These are phyloP conservation scores for Gnaphalium uliginosum DNA, from an alignment of 129 eudicot species.

Conservation along the genomic window DNA sequence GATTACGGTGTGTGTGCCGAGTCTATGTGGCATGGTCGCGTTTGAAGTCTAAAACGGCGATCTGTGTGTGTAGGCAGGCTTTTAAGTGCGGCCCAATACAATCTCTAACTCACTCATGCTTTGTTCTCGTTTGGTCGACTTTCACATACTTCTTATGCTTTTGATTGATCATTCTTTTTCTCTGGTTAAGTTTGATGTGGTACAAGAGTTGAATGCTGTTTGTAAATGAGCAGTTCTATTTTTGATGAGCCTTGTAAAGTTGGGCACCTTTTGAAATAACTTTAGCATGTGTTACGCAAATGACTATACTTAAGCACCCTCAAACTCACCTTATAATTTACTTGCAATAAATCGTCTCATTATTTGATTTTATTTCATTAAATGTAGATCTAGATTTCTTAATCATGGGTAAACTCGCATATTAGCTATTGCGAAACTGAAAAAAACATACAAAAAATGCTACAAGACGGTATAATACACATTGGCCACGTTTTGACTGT, in stretches of 20 bases:
- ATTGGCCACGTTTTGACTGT: too few species aligned
- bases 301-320: not conserved
- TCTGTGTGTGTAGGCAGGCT: not conserved
- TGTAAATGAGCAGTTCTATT: not conserved
- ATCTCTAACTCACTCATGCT: conserved; percentile 26
- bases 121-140: not conserved
- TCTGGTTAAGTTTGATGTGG: not conserved
- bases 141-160: conserved; percentile 10
- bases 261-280: too few species aligned
- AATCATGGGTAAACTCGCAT: too few species aligned
- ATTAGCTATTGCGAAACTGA: too few species aligned
- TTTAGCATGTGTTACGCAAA: not conserved
- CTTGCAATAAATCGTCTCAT: too few species aligned
- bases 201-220: not conserved
- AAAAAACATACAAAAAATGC: too few species aligned
- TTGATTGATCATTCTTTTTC: conserved; percentile 1
- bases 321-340: not conserved
- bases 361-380: too few species aligned
- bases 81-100: conserved; percentile 27
- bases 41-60: conserved; percentile 26
- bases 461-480: too few species aligned
- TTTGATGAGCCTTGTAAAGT: too few species aligned
- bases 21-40: conserved; percentile 77
- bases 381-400: too few species aligned
- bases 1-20: conserved; percentile 34